Percentiles rank a stretch among this genome's conserved stretches.
Evolutionary conservation across 2,329 filamentous ascomycete genomes (phyloP).

Genomic region (Pochonia chlamydosporia): DNA sequence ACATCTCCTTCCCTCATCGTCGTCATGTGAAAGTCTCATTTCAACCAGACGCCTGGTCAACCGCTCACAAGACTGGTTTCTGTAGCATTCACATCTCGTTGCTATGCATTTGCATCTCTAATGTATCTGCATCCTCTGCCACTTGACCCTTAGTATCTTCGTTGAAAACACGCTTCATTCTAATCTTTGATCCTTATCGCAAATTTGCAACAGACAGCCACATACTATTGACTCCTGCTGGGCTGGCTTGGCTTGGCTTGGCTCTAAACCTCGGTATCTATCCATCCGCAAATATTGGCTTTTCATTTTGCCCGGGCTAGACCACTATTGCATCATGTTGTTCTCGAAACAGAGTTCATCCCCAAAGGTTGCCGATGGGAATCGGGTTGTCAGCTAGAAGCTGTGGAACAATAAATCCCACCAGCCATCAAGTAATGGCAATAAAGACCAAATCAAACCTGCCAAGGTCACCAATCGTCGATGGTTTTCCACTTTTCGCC

Average conservation of each 20-base stretch:
- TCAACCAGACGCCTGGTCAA: neutral
- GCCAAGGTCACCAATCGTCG: constrained; percentile 5
- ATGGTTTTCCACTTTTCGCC: constrained; percentile 16
- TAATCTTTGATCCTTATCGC: neutral
- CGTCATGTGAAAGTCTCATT: neutral
- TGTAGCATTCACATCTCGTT: neutral
- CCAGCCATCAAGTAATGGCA: constrained; percentile 4
- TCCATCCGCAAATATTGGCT: constrained; percentile 5
- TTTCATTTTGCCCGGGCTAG: constrained; percentile 7
- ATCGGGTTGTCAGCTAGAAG: constrained; percentile 18
- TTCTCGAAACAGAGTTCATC: constrained; percentile 13
- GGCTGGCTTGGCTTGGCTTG: constrained; percentile 3
- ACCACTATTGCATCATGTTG: constrained; percentile 14
- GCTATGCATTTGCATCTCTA: neutral
- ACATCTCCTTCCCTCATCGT: constrained; percentile 3
- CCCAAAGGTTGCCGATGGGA: constrained; percentile 6
- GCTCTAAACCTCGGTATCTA: constrained; percentile 4
- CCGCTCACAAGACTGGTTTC: neutral
- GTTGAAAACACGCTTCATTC: neutral
- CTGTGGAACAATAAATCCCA: constrained; percentile 19
- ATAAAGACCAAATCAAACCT: constrained; percentile 4
- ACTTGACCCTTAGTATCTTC: neutral
- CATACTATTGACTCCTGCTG: too few relatives aligned
- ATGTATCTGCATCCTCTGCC: neutral
- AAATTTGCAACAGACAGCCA: constrained; percentile 1